Base-by-base conservation (phyloP, 2,329 filamentous ascomycete species). In the Nemania sp. region DNA sequence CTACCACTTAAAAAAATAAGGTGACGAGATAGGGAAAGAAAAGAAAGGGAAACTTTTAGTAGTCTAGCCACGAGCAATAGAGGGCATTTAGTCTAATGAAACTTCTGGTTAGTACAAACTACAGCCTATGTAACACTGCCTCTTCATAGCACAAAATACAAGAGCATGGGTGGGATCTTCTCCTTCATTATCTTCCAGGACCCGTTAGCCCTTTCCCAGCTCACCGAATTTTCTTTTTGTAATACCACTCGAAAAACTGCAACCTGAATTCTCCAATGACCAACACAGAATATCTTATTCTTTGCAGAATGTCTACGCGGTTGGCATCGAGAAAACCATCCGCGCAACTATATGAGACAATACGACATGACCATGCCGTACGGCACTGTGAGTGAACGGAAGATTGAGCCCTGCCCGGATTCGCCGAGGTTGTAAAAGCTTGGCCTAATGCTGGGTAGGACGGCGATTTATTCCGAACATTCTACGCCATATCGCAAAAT, bases 401-500 rank as follows among this genome's bases (percentile, higher is more conserved):
- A 68, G 49, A 55, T 72, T 66, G 52, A 68, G 63, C 68, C 67
- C 65, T 64, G 67, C 71, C 69, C 73, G 70, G 71, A 74, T 70
- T 64, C 60, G 64, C 64, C 62, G 38, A 62, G 57, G 57, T 51
- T 51, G 54, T 55, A 60, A 55, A 64, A 67, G 61, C 64, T 57
- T 55, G 65, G 67, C 69, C 70, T 65, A 41, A 67, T 69, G 57
- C 58, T 64, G 66, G 66, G 64, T 66, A 70, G 64, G 67, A 64
- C 66, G 69, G 70, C 51, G 66, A 67, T 67, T 57, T 66, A 58
- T 67, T 72, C 66, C 62, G 68, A 68, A 74, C 70, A 60, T 66
- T 70, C 68, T 70, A 72, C 67, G 65, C 72, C 80, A 82, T 85
- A 85, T 84, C 82, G 84, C 85, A 87, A 87, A 86, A 86, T 82